Base-by-base conservation (phyloP, 306 rosid genomes). In the Erythrophleum fordii region DNA sequence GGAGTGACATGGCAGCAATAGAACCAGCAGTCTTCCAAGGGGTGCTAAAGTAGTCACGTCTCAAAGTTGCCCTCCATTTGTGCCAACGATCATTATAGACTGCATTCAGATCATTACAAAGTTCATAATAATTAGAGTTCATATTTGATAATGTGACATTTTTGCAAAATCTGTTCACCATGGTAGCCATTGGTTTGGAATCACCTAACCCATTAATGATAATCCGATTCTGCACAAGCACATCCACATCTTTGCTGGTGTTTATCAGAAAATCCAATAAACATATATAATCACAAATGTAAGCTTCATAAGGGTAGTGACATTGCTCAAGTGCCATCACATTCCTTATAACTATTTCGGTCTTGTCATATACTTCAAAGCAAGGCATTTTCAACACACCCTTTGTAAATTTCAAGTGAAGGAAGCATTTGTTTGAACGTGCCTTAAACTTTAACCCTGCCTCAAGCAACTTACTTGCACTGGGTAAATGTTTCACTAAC, bases 291-390 rank as follows among this genome's bases (percentile, higher is more conserved):
- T 77, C 78, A n/a, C n/a, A n/a, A 61, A 73, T 82, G 2, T 82
- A 61, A 17, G 73, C 69, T 51, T 69, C 73, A 69, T 37, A 69
- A 51, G 81, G 81, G 48, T 76, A 76, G 51, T 82, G 81, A 20
- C 81, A 82, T 9, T 82, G 85, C 78, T 82, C 81, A 77, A 82
- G 64, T 53, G 85, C 81, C 62, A 69, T 20, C 22, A 82, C 81
- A 39, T 82, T 82, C 66, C 81, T 69, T 11, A 82, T 18, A 9
- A 76, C 56, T 5, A 37, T 51, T 77, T 82, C 81, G 8, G 78
- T 82, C 78, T 72, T 67, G 2, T 81, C 67, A 48, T 80, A 75
- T 20, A 81, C 72, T 81, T 75, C 80, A 13, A 81, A 56, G 37
- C 44, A 44, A 12, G 84, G 80, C 59, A 81, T 81, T 8, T 49